Evolutionary conservation across 768 basidiomycete genomes (phyloP), one percentile per base, ranked within the genome.

Genomic region (Suillus spraguei): DNA sequence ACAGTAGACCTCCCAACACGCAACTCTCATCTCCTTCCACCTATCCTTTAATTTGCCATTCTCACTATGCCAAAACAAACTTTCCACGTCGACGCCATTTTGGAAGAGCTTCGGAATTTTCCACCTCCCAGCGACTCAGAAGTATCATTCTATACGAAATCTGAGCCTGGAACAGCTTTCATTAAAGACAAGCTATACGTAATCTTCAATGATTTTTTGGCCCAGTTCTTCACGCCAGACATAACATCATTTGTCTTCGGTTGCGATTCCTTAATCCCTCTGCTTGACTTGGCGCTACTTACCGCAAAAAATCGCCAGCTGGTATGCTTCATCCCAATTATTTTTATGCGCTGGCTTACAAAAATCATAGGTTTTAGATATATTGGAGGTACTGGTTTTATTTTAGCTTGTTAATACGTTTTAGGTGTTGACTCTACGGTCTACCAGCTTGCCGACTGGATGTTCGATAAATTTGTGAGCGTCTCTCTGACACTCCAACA

Each of bases 381-480:
- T 32, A 17, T 28, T 58, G 39, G 38, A 58, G 24, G 56, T 58
- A 41, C 20, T 24, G 5, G 6, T 28, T 28, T 41, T 2, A 17
- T 32, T 28, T 20, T 28, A 6, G 17, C 24, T n/a, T 20, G 8
- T 17, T 20, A 11, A 22, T 41, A 20, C 9, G 9, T 20, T 24
- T 20, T 28, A 24, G 28, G 32, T 1, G 6, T 58, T 58, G 17
- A 58, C 10, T 41, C 24, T 20, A 32, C 6, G 28, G 10, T 24
- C 16, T 20, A 52, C 28, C 16, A 58, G 56, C 56, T 58, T 16
- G 56, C 56, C 17, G 1, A 28, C 17, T 24, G 28, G 11, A 42
- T 58, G 17, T 58, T 58, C 24, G 56, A 58, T 16, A 41, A 28
- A 9, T 41, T 28, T 13, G 56, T 58, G 24, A 32, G 56, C 39